Base-by-base conservation (phyloP, 2,329 filamentous ascomycete genomes). In the Periconia sp. region DNA sequence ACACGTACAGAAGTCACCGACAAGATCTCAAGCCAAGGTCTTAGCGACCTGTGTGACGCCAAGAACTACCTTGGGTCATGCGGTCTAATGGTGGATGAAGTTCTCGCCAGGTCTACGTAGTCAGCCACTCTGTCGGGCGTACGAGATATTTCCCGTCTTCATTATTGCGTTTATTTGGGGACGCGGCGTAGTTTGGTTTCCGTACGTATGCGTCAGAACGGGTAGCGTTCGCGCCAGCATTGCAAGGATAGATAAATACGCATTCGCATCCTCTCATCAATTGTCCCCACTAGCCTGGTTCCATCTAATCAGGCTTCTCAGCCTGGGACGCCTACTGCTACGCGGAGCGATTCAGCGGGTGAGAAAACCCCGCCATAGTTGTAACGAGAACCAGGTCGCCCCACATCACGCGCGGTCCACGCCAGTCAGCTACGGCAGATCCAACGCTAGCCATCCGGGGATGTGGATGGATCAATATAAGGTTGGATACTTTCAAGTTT, bases 31-130 rank as follows among this genome's bases (percentile, higher is more conserved):
- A 68, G 70, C 25, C 63, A 76, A 22, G 70, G 75, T 31, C 66
- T 88, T 15, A 59, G 70, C 16, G 76, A 80, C 8, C 69, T 78
- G 21, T 82, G 79, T 61, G 83, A 88, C 54, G 76, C 76, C 1
- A 69, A 71, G 17, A 77, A 77, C 30, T 79, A 79, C 50, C 50
- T 69, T 8, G 66, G 64, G 9, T 66, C 63, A 12, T 66, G 66
- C 36, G 60, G 58, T 16, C 48, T 66, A 5, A 69, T 70, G 66
- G 60, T 66, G 10, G 64, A 69, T 32, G 57, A 66, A 35, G 64
- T 67, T 43, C 50, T 68, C 36, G 56, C 63, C 46, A 48, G 50
- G 42, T 62, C 61, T 13, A 57, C 45, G 50, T 67, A 57, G 52
- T 50, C 47, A 50, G 40, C 40, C 24, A n/a, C 11, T 9, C 13